Evolutionary conservation across 345 rosid species (phyloP).

Genomic region (Gossypium australe): DNA sequence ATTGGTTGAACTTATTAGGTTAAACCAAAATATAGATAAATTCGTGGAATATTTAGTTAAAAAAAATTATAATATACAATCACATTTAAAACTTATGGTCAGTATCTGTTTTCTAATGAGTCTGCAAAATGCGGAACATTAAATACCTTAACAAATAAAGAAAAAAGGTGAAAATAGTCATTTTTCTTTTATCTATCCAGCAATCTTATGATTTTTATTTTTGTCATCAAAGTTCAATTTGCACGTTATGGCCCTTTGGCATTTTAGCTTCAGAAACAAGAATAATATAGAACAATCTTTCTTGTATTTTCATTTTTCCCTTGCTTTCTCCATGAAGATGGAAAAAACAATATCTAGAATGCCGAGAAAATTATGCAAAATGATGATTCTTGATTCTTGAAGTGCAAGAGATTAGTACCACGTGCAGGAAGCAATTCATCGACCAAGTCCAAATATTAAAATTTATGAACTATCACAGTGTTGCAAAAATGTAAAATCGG

Average conservation of each 20-base stretch:
- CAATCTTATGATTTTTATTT: background rate
- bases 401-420: conserved; percentile 21
- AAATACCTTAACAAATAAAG: too few species aligned
- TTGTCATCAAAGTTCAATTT: conserved; percentile 1
- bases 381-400: conserved; percentile 3
- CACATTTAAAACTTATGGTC: accelerated
- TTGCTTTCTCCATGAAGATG: background rate
- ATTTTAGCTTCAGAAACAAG: conserved; percentile 21
- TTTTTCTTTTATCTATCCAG: background rate
- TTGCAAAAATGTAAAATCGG: background rate
- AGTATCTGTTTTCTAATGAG: accelerated
- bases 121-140: accelerated
- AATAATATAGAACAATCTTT: background rate
- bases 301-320: conserved; percentile 2
- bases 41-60: background rate
- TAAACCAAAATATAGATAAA: conserved; percentile 1
- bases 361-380: background rate
- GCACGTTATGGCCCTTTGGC: background rate
- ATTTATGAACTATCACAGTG: background rate
- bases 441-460: background rate
- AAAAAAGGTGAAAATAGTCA: too few species aligned
- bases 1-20: conserved; percentile 17
- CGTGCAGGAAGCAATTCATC: background rate
- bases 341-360: conserved; percentile 11
- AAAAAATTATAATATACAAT: background rate